phyloP scores from a whole-genome alignment of 495 filamentous ascomycete genomes.

The Ascodesmis nigricans region DNA sequence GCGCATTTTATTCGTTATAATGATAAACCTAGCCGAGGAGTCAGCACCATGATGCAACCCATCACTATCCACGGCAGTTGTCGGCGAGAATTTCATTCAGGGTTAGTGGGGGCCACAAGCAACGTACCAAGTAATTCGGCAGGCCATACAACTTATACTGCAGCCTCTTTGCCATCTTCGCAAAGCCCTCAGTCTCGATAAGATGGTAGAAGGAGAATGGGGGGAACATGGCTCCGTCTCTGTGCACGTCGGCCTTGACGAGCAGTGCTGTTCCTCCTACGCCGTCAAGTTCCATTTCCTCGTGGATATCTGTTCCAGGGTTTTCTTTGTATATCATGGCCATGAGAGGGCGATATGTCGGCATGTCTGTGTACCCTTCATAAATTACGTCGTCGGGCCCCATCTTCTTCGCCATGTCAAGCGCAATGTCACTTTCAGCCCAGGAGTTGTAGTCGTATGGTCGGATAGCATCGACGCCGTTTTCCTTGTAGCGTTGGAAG shows the following conservation, averaged over 20 bases:
- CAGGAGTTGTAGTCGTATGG: conserved; percentile 96
- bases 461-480: conserved; percentile 42
- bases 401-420: conserved; percentile 55
- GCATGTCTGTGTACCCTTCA: conserved; percentile 79
- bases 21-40: conserved; percentile 16
- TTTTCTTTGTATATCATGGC: conserved; percentile 50
- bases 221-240: conserved; percentile 97
- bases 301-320: conserved; percentile 31
- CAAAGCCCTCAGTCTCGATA: conserved; percentile 95
- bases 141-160: conserved; percentile 67
- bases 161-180: conserved; percentile 80
- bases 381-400: conserved; percentile 70
- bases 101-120: conserved; percentile 1
- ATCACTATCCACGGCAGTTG: background rate
- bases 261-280: conserved; percentile 84
- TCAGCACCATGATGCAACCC: background rate
- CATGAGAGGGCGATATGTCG: conserved; percentile 82
- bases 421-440: conserved; percentile 64
- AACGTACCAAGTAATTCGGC: conserved; percentile 84
- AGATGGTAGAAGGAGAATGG: conserved; percentile 89
- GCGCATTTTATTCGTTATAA: conserved; percentile 20
- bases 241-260: conserved; percentile 92
- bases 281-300: conserved; percentile 58
- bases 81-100: too few species aligned
- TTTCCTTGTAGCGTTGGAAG: conserved; percentile 69